Evolutionary conservation across 2,329 filamentous ascomycete species (phyloP), one percentile per base, ranked within the genome.

Genomic region (Podosphaera fusca): DNA sequence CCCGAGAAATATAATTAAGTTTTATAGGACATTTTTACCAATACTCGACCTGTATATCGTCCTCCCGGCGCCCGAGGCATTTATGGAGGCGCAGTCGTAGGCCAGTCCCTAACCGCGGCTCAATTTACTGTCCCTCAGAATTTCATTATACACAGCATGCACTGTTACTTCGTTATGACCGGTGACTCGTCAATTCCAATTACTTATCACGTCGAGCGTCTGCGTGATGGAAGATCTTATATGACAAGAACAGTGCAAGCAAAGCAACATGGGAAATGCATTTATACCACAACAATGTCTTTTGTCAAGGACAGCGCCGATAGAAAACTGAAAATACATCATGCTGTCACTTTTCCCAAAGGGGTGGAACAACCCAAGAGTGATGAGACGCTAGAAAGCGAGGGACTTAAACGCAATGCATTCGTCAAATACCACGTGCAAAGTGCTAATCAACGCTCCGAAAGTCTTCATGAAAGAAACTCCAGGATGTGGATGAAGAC

Each of bases 91-190:
- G 82, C 85, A 58, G 88, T 94, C 42, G 95, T 98, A 63, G 89
- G 90, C 53, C 90, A 96, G 75, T 89, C 79, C 65, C 82, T 95
- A 33, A 78, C 85, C 51, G 87, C 92, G 1, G 92, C 87, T 31
- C 88, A 95, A 69, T 80, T 81, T 66, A 98, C 92, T 7, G 86
- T 98, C 1, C 83, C 84, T 0, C 69, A 74, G 33, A 75, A 85
- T 67, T 95, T 95, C 70, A 78, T 82, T 59, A 81, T 92, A 55
- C 92, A 98, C 74, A 90, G 84, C 67, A 95, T 94, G 85, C 92
- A 98, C 76, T 96, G 92, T 78, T 98, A 96, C 74, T 98, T 98
- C 70, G 82, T 98, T 38, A 81, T 96, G 1, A 89, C 90, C 3
- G 92, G 92, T 34, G 85, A 90, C 66, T 76, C 80, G 10, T 80